These are phyloP conservation scores for Scheffersomyces parashehatae DNA, from an alignment of 1,139 yeast species.

Conservation along the genomic window DNA sequence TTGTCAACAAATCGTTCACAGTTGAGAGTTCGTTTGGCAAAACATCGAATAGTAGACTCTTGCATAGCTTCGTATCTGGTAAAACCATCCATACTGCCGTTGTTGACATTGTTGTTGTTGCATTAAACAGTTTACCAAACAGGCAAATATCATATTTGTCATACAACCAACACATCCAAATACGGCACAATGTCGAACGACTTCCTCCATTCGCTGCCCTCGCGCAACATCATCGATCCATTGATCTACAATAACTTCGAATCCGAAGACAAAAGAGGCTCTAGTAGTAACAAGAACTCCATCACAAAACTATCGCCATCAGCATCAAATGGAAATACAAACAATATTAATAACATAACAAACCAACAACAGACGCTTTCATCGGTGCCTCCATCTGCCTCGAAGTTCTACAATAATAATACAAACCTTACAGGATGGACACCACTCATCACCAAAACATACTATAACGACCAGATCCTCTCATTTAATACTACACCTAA, in stretches of 20 bases:
- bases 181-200: conserved; percentile 30
- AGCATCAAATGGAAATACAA: neutral
- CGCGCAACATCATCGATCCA: conserved; percentile 29
- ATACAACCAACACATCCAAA: too few species aligned
- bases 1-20: too few species aligned
- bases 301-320: neutral
- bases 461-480: conserved; percentile 36
- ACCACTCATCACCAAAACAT: conserved; percentile 42
- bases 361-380: neutral
- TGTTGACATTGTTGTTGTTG: too few species aligned
- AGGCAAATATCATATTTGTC: too few species aligned
- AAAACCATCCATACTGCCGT: too few species aligned
- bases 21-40: too few species aligned
- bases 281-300: conserved; percentile 2
- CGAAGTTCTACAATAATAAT: conserved; percentile 18
- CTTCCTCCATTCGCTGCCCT: conserved; percentile 38
- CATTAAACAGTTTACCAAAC: too few species aligned
- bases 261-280: conserved; percentile 10
- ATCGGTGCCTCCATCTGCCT: conserved; percentile 30
- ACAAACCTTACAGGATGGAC: conserved; percentile 44
- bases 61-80: too few species aligned
- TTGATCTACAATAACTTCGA: conserved; percentile 19
- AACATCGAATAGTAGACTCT: too few species aligned
- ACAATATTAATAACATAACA: neutral
- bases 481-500: conserved; percentile 42